Evolutionary conservation across 1,284 basidiomycete genomes (phyloP).

Genomic region (Trichosporon coremiiforme): DNA sequence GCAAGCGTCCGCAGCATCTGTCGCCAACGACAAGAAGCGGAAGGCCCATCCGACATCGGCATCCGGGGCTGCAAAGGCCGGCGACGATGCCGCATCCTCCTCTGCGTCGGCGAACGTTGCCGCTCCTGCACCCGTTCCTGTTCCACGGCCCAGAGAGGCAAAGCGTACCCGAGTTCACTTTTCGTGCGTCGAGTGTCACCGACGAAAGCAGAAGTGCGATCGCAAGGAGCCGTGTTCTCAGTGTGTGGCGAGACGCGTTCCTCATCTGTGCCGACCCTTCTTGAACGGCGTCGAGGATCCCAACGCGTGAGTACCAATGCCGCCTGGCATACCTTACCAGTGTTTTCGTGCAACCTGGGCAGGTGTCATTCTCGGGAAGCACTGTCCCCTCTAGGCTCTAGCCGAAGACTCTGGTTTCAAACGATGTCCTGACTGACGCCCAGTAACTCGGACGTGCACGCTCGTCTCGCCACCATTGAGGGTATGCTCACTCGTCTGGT

Average conservation of each 20-base stretch:
- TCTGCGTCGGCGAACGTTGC: slow-evolving; percentile 37
- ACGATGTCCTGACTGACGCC: slow-evolving; percentile 18
- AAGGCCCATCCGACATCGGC: slow-evolving; percentile 35
- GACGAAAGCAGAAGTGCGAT: slow-evolving; percentile 56
- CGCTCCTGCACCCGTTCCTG: slow-evolving; percentile 35
- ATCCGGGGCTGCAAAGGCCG: slow-evolving; percentile 30
- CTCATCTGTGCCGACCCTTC: slow-evolving; percentile 57
- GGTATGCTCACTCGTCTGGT: slow-evolving; percentile 51
- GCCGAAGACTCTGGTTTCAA: slow-evolving; percentile 2
- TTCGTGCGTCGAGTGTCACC: slow-evolving; percentile 56
- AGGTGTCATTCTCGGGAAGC: slow-evolving; percentile 5
- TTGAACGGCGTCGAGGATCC: slow-evolving; percentile 58
- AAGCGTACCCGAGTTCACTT: slow-evolving; percentile 57
- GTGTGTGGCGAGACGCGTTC: slow-evolving; percentile 56
- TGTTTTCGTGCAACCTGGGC: background rate
- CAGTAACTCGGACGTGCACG: slow-evolving; percentile 55
- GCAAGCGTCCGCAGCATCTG: slow-evolving; percentile 2
- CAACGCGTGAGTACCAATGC: slow-evolving; percentile 43
- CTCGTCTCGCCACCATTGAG: slow-evolving; percentile 55
- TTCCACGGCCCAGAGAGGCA: slow-evolving; percentile 32
- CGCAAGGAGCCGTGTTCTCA: slow-evolving; percentile 56
- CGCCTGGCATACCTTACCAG: background rate
- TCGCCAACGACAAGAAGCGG: slow-evolving; percentile 53
- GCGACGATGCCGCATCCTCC: slow-evolving; percentile 39
- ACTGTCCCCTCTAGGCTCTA: slow-evolving; percentile 9